These are phyloP conservation scores for Saccharomycopsis malanga DNA, from an alignment of 805 yeast genomes.

Conservation along the genomic window DNA sequence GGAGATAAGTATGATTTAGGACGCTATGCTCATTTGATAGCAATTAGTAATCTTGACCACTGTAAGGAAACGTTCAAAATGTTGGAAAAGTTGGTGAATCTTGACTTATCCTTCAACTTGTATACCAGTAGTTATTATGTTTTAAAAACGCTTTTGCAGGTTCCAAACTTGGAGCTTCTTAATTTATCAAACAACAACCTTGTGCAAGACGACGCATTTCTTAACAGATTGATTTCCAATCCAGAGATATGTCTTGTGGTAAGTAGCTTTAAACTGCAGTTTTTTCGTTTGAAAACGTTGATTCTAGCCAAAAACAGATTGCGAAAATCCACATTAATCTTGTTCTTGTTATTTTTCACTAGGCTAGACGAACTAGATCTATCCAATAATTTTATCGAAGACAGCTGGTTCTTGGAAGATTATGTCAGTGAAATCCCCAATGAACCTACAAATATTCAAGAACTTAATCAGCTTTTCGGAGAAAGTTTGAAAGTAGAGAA, in stretches of 20 bases:
- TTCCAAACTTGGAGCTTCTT: constrained; percentile 33
- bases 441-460: background rate
- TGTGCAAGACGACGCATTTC: constrained; percentile 3
- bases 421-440: background rate
- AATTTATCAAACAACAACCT: constrained; percentile 26
- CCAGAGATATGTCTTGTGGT: background rate
- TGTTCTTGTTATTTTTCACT: constrained; percentile 5
- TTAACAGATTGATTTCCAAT: background rate
- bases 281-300: constrained; percentile 12
- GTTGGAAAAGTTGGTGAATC: constrained; percentile 27
- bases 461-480: background rate
- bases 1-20: background rate
- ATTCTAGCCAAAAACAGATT: constrained; percentile 23
- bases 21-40: background rate
- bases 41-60: background rate
- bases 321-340: constrained; percentile 3
- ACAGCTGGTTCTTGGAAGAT: constrained; percentile 7
- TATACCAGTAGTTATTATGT: constrained; percentile 37
- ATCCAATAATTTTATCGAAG: constrained; percentile 10
- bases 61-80: background rate
- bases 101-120: constrained; percentile 60
- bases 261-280: background rate
- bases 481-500: background rate
- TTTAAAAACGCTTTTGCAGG: constrained; percentile 29
- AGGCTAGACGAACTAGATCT: constrained; percentile 8